A percentile compares a stretch with the other conserved stretches of the same genome.
Evolutionary conservation across 768 basidiomycete genomes (phyloP).

Genomic region (Podaxis pistillaris): DNA sequence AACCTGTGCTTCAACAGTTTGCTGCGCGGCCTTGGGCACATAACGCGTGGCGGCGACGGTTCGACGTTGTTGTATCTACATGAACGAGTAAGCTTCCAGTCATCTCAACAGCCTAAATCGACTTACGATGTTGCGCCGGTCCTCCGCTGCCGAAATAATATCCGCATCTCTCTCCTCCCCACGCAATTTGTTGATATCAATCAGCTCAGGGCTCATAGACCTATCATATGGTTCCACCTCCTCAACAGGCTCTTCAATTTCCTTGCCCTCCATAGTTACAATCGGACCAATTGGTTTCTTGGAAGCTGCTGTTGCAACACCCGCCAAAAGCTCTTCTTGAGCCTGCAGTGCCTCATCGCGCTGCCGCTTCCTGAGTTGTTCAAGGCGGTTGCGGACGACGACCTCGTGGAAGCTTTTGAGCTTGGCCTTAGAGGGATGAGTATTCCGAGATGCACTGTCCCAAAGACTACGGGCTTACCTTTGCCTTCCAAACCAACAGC

Average conservation of each 20-base stretch:
- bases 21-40: slow-evolving; percentile 73
- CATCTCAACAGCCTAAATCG: slow-evolving; percentile 1
- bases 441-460: slow-evolving; percentile 7
- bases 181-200: slow-evolving; percentile 68
- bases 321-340: slow-evolving; percentile 85
- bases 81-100: slow-evolving; percentile 6
- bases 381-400: slow-evolving; percentile 92
- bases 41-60: slow-evolving; percentile 83
- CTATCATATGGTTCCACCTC: slow-evolving; percentile 79
- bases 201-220: slow-evolving; percentile 80
- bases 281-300: slow-evolving; percentile 32
- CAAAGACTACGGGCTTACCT: slow-evolving; percentile 48
- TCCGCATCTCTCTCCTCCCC: slow-evolving; percentile 82
- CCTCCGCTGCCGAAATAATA: slow-evolving; percentile 68
- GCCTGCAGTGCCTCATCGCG: slow-evolving; percentile 94
- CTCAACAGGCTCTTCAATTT: slow-evolving; percentile 44
- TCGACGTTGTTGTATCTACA: slow-evolving; percentile 76
- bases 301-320: slow-evolving; percentile 63
- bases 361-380: slow-evolving; percentile 93
- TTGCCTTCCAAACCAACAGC: slow-evolving; percentile 94
- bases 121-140: slow-evolving; percentile 63
- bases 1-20: slow-evolving; percentile 50
- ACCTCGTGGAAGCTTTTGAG: slow-evolving; percentile 92
- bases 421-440: slow-evolving; percentile 60
- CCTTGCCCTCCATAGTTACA: slow-evolving; percentile 27